Evolutionary conservation across 176 grass and related monocot species (phyloP), one percentile per base, ranked within the genome.

Genomic region (Sorghum bicolor): DNA sequence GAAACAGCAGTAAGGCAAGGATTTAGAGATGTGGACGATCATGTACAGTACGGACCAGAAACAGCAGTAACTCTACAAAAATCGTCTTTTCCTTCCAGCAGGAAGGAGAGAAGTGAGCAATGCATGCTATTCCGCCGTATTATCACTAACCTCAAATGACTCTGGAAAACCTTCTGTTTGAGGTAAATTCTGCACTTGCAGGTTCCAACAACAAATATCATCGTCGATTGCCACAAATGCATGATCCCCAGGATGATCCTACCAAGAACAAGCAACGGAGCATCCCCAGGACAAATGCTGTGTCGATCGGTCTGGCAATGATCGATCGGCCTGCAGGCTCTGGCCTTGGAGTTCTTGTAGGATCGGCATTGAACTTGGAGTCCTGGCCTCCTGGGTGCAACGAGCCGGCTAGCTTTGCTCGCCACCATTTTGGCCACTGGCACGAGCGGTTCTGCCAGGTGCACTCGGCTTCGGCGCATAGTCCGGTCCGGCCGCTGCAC

Each of bases 1-100:
- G 83, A 68, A 44, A 75, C 24, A 63, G 43, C 43, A 45, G 13
- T 45, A 45, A 80, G 45, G 14, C 45, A 47, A 85, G 70, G 93
- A 95, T 88, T 33, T 93, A 14, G 91, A 95, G 40, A 74, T 93
- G 28, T 95, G 96, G 96, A 85, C 75, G 74, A 79, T 98, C 31
- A 83, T 57, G 82, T 90, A 88, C 58, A 25, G 22, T 10, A 13
- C 20, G 8, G 71, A 72, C 9, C 20, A 58, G 84, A 69, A 47
- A 70, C 25, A 64, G 48, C 48, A 20, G 48, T 53, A 53, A 20
- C 17, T 8, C 5, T 19, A 53, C 48, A 53, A 53, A 60, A 25
- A 60, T 4, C n/a, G 3, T 60, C 55, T n/a, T 20, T 53, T 20
- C 5, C 22, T 26, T 12, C 9, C 9, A 61, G 29, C 28, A 80